Evolutionary conservation across 352 stramenopile genomes (phyloP), one percentile per base, ranked within the genome.

Genomic region (Globisporangium okanoganense): DNA sequence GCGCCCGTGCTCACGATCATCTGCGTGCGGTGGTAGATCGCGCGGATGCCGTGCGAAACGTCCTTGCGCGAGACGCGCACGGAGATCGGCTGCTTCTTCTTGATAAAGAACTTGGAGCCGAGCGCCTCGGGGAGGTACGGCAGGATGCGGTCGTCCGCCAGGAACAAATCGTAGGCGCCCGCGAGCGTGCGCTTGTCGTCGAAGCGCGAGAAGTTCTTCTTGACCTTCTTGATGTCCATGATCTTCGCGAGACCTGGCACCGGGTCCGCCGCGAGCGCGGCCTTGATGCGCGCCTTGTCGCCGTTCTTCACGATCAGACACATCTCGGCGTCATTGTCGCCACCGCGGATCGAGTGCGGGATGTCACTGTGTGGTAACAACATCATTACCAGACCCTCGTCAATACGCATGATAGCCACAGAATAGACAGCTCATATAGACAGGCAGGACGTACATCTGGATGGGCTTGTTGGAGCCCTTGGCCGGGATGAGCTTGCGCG

Each of bases 241-340:
- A 94, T 67, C 67, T 94, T 91, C 38, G 75, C 72, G 12, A 94
- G 62, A 2, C 79, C 78, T 0, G 65, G 47, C 12, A 92, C 82
- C 0, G 82, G 82, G 60, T 88, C 72, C 25, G 76, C 66, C 6
- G 62, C 72, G 40, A 95, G 62, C 38, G 75, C 74, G 45, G 83
- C 75, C 63, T 92, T 94, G 67, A 94, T 90, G 54, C 82, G 78
- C 56, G 87, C 75, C 76, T 94, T 94, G 76, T 95, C 86, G 13
- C 79, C 69, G 64, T 91, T 82, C 65, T 94, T 94, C 40, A 94
- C 84, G 57, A 94, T 83, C 38, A 94, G 63, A 54, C 84, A 94
- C 62, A 88, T 80, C 60, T 94, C 82, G 43, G 68, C 72, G 47
- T 76, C 68, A 45, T 70, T 70, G 47, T 83, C 77, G 41, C 75